Conservation (phyloP, 1,284 basidiomycete genomes). For the Hymenochaete sp. region DNA sequence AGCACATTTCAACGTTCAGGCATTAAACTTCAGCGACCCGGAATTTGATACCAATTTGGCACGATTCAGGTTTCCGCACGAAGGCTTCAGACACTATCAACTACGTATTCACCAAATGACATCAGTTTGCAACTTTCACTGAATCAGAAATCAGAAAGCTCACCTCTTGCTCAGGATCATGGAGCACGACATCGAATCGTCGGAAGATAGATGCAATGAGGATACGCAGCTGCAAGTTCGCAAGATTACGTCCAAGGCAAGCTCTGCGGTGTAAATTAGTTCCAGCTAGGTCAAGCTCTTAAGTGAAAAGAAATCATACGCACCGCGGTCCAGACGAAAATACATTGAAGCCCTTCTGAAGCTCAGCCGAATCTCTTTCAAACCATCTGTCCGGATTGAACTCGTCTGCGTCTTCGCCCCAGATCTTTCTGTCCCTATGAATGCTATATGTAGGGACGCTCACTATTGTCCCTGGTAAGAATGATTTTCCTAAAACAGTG, state of each 20-base stretch:
- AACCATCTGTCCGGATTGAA: slow-evolving; percentile 80
- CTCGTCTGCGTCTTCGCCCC: slow-evolving; percentile 73
- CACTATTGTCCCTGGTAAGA: slow-evolving; percentile 62
- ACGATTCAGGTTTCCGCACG: neutral
- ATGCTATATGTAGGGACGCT: slow-evolving; percentile 74
- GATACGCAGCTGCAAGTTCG: slow-evolving; percentile 63
- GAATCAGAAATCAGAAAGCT: slow-evolving; percentile 29
- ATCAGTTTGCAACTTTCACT: slow-evolving; percentile 10
- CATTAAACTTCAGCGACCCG: no score
- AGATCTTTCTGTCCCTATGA: slow-evolving; percentile 61
- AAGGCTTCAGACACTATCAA: neutral
- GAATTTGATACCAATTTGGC: slow-evolving; percentile 24
- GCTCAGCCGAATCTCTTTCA: slow-evolving; percentile 47
- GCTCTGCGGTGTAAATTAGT: slow-evolving; percentile 30
- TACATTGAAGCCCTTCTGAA: slow-evolving; percentile 69
- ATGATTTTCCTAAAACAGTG: slow-evolving; percentile 47
- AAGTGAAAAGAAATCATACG: slow-evolving; percentile 16
- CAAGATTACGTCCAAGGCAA: slow-evolving; percentile 69
- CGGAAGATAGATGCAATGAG: slow-evolving; percentile 72
- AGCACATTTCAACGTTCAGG: no score
- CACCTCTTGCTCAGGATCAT: slow-evolving; percentile 48
- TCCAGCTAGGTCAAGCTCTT: neutral
- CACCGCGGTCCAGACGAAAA: slow-evolving; percentile 65
- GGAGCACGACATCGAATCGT: slow-evolving; percentile 62
- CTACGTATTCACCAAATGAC: neutral